phyloP scores from a whole-genome alignment of 352 stramenopile genomes.

The Phytophthora europaea region DNA sequence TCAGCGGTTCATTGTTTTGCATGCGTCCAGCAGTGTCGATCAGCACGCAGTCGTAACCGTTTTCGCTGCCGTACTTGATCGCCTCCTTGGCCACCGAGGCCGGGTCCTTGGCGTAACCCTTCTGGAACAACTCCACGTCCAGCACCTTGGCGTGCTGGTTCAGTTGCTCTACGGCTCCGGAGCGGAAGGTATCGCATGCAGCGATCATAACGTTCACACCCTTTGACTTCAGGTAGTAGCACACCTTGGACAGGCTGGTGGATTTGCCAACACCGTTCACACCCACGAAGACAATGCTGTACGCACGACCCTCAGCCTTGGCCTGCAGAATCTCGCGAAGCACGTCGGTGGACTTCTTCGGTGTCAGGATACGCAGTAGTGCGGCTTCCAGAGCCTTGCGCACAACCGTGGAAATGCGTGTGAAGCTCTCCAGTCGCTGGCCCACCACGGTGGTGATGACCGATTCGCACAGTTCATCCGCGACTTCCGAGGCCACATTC shows the following conservation, averaged over 20 bases:
- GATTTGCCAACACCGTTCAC: constrained; percentile 99
- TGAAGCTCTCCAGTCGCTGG: constrained; percentile 96
- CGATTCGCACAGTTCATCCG: constrained; percentile 95
- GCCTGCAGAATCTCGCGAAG: constrained; percentile 94
- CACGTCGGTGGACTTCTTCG: constrained; percentile 96
- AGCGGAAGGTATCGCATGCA: constrained; percentile 99
- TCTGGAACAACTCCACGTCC: constrained; percentile 97
- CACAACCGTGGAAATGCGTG: constrained; percentile 92
- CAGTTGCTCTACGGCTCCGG: constrained; percentile 98
- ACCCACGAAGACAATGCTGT: constrained; percentile 98
- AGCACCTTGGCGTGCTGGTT: constrained; percentile 98
- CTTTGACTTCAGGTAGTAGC: constrained; percentile 99
- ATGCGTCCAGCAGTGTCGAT: constrained; percentile 99
- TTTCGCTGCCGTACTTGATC: constrained; percentile 95
- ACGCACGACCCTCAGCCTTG: constrained; percentile 91
- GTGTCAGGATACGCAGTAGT: constrained; percentile 95
- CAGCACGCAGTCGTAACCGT: constrained; percentile 97
- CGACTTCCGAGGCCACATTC: constrained; percentile 98
- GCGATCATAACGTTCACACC: constrained; percentile 97
- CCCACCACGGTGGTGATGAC: constrained; percentile 95
- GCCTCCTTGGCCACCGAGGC: constrained; percentile 95
- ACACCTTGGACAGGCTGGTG: constrained; percentile 99
- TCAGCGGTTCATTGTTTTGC: constrained; percentile 99
- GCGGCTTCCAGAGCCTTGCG: constrained; percentile 95
- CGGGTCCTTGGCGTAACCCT: constrained; percentile 97